Conservation (phyloP, 371 early-diverging fungal genomes). For the Umbelopsis sp. region DNA sequence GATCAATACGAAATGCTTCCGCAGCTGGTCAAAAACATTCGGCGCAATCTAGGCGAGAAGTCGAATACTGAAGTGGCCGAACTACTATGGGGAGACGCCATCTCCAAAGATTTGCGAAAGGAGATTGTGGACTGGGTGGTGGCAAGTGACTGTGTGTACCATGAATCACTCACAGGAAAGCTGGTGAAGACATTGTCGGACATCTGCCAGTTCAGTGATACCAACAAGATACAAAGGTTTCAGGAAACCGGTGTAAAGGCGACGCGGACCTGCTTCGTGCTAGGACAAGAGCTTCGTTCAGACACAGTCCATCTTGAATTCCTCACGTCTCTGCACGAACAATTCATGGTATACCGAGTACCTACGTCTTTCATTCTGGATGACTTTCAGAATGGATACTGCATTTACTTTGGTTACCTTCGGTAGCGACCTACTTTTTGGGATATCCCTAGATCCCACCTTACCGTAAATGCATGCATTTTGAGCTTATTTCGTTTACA, state of each 20-base stretch:
- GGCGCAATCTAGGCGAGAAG: conserved; percentile 27
- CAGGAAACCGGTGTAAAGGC: neutral
- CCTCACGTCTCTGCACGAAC: neutral
- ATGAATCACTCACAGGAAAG: conserved; percentile 1
- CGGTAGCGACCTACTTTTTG: neutral
- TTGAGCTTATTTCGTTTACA: no score
- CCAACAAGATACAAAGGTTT: neutral
- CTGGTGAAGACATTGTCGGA: conserved; percentile 14
- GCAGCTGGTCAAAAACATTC: conserved; percentile 41
- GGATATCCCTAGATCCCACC: neutral
- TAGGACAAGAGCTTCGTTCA: conserved; percentile 5
- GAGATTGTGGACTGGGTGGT: conserved; percentile 6
- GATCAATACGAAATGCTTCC: conserved; percentile 51
- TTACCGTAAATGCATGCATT: neutral
- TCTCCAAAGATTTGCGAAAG: neutral
- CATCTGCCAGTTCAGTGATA: neutral
- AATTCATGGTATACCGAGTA: conserved; percentile 1
- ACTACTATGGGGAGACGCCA: conserved; percentile 1
- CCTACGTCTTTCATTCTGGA: neutral
- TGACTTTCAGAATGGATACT: conserved; percentile 16
- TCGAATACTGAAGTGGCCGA: conserved; percentile 14
- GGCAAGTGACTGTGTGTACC: conserved; percentile 19
- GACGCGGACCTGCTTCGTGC: neutral
- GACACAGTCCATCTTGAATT: conserved; percentile 7
- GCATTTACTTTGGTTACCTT: conserved; percentile 10